Evolutionary conservation across 2,329 filamentous ascomycete species (phyloP), one percentile per base, ranked within the genome.

Genomic region (Aspergillus sp.): DNA sequence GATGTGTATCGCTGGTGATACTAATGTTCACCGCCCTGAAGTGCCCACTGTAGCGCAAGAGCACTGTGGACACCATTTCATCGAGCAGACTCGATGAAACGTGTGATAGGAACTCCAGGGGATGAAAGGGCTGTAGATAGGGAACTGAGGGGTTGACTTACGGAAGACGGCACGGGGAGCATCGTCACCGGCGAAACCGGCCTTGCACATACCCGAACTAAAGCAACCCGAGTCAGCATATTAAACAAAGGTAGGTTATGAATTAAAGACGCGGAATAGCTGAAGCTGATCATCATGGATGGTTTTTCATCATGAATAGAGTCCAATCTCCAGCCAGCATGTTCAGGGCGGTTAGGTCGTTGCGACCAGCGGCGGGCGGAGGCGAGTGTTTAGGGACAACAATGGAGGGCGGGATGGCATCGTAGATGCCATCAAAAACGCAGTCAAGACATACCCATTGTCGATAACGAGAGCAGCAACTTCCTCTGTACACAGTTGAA

Each of bases 181-280:
- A 90, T 99, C 95, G 79, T 99, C 95, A 92, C 95, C 95, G 86
- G 95, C 95, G 84, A 99, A 99, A 93, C 95, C 95, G 90, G 95
- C 95, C 87, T 99, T 99, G 86, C 95, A 99, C 95, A 99, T 98
- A 88, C 95, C 95, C 83, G 95, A 98, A 89, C 93, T 98, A 80
- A 21, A 40, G 47, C 44, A 46, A 43, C 46, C 41, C 49, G 35
- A 19, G 62, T 65, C 54, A 65, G 63, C 50, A 60, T 59, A 54
- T 47, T 31, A 39, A 46, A 49, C 27, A 31, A 31, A 9, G 27
- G 43, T 37, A 24, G 15, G 14, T 49, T 31, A 47, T 14, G 48
- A 14, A 45, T 46, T 57, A n/a, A 40, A 15, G 35, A 41, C 3
- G 50, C 41, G 24, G 9, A 33, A 31, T 47, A 33, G 39, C 17